Conservation (phyloP, 2,329 filamentous ascomycete genomes). For the Alternaria triticimaculans region DNA sequence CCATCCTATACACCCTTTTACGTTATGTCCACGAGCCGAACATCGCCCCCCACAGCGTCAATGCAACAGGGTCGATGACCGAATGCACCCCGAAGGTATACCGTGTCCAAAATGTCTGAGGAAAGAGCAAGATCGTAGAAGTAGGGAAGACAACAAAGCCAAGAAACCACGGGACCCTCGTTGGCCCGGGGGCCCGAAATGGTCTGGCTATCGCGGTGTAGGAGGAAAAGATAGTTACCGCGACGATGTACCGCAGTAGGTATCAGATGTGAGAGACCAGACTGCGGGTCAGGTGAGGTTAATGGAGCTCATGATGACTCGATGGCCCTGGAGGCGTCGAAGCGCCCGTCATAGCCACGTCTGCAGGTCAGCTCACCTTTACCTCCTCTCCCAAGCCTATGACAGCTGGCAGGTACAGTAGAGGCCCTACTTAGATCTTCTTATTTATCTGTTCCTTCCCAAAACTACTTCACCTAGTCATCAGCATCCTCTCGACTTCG, state of each 20-base stretch:
- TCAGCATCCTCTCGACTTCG: no score
- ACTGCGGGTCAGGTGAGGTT: not conserved
- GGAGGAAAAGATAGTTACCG: slow-evolving; percentile 4
- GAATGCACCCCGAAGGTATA: not conserved
- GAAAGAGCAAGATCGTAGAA: slow-evolving; percentile 1
- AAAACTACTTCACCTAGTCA: no score
- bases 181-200: slow-evolving; percentile 8
- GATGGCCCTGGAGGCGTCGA: not conserved
- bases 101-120: slow-evolving; percentile 22
- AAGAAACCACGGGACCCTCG: slow-evolving; percentile 6
- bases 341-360: not conserved
- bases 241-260: slow-evolving; percentile 20
- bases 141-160: not conserved
- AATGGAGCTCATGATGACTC: not conserved
- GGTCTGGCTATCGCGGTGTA: slow-evolving; percentile 10
- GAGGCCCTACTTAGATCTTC: no score
- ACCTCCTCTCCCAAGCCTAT: not conserved
- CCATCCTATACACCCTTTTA: slow-evolving; percentile 5
- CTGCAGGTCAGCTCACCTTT: not conserved
- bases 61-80: slow-evolving; percentile 8
- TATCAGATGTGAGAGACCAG: not conserved
- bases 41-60: slow-evolving; percentile 6
- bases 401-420: not conserved
- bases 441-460: no score
- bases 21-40: slow-evolving; percentile 15